Evolutionary conservation across 1,139 yeast genomes (phyloP).

Genomic region (Diutina ranongensis): DNA sequence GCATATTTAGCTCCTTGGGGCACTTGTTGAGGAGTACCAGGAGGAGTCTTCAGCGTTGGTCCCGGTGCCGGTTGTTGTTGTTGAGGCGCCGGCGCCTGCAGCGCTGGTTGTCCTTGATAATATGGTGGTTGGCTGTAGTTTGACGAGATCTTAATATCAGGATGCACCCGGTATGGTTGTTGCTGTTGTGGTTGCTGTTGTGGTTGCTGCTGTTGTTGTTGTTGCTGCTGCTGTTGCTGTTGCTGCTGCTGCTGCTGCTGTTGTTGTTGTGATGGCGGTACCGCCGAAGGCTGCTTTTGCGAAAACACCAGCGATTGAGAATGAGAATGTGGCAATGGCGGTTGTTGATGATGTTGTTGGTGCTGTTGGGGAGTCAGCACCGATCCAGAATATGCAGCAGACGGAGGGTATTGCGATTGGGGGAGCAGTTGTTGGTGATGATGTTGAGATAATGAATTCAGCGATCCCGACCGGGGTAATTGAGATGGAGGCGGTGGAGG

Average conservation of each 20-base stretch:
- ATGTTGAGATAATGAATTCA: neutral
- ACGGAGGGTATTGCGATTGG: neutral
- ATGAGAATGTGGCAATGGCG: neutral
- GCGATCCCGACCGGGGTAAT: neutral
- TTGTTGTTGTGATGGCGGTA: no score
- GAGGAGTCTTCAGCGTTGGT: neutral
- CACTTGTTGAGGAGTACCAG: neutral
- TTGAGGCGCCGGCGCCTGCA: neutral
- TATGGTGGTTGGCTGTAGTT: constrained; percentile 1
- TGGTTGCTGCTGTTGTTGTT: neutral
- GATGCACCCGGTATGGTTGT: constrained; percentile 15
- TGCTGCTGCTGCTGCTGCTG: neutral
- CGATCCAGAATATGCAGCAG: neutral
- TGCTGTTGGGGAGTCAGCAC: neutral
- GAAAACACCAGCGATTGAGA: neutral
- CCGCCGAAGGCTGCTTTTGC: neutral
- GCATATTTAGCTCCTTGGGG: constrained; percentile 3
- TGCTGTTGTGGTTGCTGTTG: neutral
- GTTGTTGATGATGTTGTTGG: neutral
- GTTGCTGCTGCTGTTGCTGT: neutral
- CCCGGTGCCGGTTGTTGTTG: neutral
- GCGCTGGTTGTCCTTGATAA: neutral
- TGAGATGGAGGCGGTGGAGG: neutral
- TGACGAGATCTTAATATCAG: constrained; percentile 20
- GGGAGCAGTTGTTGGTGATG: neutral